Base-by-base conservation (phyloP, 2,329 filamentous ascomycete genomes). In the Calycina marina region DNA sequence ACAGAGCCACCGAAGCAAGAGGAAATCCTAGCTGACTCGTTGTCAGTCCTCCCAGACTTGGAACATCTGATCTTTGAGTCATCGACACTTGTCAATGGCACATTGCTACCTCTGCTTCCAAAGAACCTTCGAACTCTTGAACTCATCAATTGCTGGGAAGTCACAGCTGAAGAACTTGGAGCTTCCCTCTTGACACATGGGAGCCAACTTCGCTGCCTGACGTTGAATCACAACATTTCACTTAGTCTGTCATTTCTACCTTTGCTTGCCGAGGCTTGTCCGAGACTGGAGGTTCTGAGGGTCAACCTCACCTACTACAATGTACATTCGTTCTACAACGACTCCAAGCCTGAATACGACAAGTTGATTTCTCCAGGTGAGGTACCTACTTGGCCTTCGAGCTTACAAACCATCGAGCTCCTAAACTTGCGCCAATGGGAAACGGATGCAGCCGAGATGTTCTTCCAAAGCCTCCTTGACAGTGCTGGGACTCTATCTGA, bases 301-400 rank as follows among this genome's bases (percentile, higher is more conserved):
- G 77, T 93, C 65, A 82, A 93, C 44, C 60, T 92, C 31, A 76
- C 72, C 10, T 90, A 85, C 48, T 86, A 74, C 55, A 78, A 76
- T 41, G 68, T 74, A 25, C 72, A 82, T 37, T 62, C 67, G 32
- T 69, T 67, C 29, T 72, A 75, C 41, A 70, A 72, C 30, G 80
- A 90, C 46, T 72, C 76, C 1, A 74, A 83, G 36, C 83, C 85
- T 0, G 63, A 74, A 30, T 93, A 86, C 48, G 70, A 79, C 1
- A 59, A 68, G 13, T 64, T 86, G 1, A 59, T 93, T n/a, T 53
- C 55, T 1, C 59, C 63, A 8, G 60, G 63, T 12, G 70, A 92
- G 40, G 55, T 77, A 4, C 86, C 88, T 0, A 69, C 65, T 1
- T 96, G 88, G 88, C 86, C 88, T 2, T 50, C 62, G 4, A 73